Evolutionary conservation across 208 protist species (phyloP).

Genomic region (Tetramitus jugosus): DNA sequence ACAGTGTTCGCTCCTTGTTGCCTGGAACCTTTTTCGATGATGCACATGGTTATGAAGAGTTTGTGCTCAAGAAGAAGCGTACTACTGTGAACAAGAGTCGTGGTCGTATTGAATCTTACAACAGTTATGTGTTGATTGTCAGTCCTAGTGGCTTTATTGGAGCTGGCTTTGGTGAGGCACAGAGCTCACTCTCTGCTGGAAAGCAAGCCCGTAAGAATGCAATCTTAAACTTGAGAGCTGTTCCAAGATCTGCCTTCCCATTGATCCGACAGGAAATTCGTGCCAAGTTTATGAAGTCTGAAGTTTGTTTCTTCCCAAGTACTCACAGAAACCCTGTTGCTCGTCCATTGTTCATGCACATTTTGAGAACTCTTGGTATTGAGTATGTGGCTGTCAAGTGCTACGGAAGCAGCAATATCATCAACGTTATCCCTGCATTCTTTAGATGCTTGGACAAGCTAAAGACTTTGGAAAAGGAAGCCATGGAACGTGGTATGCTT

Average conservation of each 20-base stretch:
- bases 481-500: background rate
- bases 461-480: background rate
- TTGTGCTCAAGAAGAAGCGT: too few species aligned
- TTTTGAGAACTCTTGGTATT: background rate
- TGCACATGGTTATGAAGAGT: too few species aligned
- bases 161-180: constrained; percentile 1
- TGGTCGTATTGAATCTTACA: background rate
- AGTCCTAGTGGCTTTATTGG: background rate
- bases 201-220: background rate
- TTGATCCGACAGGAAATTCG: background rate
- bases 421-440: background rate
- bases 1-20: too few species aligned
- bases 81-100: background rate
- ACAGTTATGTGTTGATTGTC: background rate
- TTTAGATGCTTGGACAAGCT: background rate
- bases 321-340: background rate
- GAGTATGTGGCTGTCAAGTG: background rate
- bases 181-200: background rate
- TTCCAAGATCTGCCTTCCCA: background rate
- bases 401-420: background rate
- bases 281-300: background rate
- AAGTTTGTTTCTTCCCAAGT: background rate
- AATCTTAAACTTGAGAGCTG: background rate
- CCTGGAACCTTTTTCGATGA: too few species aligned
- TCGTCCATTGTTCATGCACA: background rate